Conservation (phyloP, 2,329 filamentous ascomycete species). For the Hypoxylon sp. region DNA sequence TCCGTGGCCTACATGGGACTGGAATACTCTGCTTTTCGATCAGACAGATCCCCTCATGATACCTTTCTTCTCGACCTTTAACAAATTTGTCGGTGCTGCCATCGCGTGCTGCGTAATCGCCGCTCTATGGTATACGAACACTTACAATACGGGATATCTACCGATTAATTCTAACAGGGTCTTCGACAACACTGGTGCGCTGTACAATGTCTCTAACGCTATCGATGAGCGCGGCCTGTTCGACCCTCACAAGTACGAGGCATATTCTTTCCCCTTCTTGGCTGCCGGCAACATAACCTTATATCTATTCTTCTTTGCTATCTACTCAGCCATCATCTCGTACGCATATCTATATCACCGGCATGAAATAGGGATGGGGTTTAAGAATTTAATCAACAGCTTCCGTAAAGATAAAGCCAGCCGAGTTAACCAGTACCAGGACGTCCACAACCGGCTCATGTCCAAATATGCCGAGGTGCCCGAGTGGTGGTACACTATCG, state of each 20-base stretch:
- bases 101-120: conserved; percentile 69
- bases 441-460: conserved; percentile 50
- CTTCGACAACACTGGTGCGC: conserved; percentile 64
- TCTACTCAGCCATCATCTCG: conserved; percentile 67
- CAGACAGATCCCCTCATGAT: conserved; percentile 53
- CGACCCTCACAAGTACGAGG: conserved; percentile 62
- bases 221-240: conserved; percentile 59
- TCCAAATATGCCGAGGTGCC: conserved; percentile 59
- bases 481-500: conserved; percentile 68
- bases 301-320: conserved; percentile 71
- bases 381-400: conserved; percentile 63
- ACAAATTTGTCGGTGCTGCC: conserved; percentile 72
- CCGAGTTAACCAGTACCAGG: conserved; percentile 51
- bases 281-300: conserved; percentile 65
- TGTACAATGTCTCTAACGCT: conserved; percentile 62
- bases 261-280: conserved; percentile 68
- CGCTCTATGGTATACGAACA: conserved; percentile 71
- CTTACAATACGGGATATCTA: conserved; percentile 69
- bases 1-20: conserved; percentile 60
- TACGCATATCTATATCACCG: conserved; percentile 68
- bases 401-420: conserved; percentile 60
- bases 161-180: conserved; percentile 66
- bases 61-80: conserved; percentile 72
- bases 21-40: conserved; percentile 54
- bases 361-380: conserved; percentile 65